Evolutionary conservation across 805 yeast genomes (phyloP).

Genomic region (Pichia kluyveri): DNA sequence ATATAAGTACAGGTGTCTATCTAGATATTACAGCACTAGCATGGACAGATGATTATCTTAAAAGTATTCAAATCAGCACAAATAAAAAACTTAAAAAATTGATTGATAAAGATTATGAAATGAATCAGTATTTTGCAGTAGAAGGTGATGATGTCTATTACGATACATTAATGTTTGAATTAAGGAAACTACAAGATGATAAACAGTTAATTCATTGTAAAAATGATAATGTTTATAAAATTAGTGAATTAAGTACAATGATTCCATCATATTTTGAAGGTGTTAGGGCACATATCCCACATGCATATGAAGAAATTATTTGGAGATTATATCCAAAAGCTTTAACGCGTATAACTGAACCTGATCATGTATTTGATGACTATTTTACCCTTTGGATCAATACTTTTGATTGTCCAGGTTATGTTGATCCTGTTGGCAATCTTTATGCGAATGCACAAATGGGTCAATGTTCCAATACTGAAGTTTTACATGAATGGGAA

Average conservation of each 20-base stretch:
- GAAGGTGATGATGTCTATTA: conserved; percentile 40
- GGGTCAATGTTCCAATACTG: conserved; percentile 24
- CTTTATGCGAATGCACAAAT: conserved; percentile 11
- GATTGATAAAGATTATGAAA: conserved; percentile 11
- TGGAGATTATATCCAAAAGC: conserved; percentile 40
- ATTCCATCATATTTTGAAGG: conserved; percentile 53
- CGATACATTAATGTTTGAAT: conserved; percentile 1
- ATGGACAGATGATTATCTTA: conserved; percentile 8
- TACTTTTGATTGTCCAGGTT: conserved; percentile 18
- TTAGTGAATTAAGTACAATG: conserved; percentile 45
- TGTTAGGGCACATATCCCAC: conserved; percentile 37
- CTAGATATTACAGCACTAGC: conserved; percentile 36
- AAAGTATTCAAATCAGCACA: conserved; percentile 1
- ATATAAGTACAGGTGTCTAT: conserved; percentile 38
- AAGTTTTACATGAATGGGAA: conserved; percentile 23
- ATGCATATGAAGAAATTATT: conserved; percentile 29
- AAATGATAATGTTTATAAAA: conserved; percentile 45
- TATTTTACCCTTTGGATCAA: conserved; percentile 50
- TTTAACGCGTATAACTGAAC: conserved; percentile 23
- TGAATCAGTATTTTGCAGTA: conserved; percentile 19
- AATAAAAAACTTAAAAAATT: conserved; percentile 6
- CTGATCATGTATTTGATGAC: conserved; percentile 37
- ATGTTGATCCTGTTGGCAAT: conserved; percentile 9
- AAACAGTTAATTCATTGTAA: conserved; percentile 26
- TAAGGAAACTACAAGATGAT: conserved; percentile 25